A percentile compares a stretch with the other conserved stretches of the same genome.
Conservation (phyloP, 768 basidiomycete species). For the Kwoniella sp. region DNA sequence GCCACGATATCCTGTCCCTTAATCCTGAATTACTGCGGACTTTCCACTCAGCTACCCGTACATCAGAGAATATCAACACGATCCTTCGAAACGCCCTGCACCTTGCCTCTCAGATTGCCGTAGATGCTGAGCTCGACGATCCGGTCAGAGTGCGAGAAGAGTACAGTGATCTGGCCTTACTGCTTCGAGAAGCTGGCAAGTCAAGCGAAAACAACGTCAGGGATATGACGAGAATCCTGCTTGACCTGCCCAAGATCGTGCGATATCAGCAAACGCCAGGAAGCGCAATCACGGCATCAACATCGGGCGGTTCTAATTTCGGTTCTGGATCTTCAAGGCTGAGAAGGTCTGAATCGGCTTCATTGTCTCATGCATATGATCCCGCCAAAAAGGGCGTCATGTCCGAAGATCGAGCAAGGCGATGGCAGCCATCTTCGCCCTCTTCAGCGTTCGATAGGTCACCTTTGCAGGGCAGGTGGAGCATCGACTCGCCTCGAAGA, state of each 20-base stretch:
- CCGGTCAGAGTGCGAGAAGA: constrained; percentile 9
- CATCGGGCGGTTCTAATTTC: constrained; percentile 7
- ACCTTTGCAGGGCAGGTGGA: constrained; percentile 18
- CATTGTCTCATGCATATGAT: constrained; percentile 6
- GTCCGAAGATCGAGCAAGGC: constrained; percentile 21
- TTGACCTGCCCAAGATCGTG: constrained; percentile 40
- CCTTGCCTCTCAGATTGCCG: constrained; percentile 22
- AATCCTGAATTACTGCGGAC: constrained; percentile 32
- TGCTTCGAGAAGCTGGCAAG: constrained; percentile 33
- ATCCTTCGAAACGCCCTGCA: constrained; percentile 26
- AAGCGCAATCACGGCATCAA: constrained; percentile 15
- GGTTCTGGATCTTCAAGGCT: neutral
- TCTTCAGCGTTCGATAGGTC: constrained; percentile 9
- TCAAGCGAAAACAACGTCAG: constrained; percentile 43
- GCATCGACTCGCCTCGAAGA: constrained; percentile 16
- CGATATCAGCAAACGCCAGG: neutral
- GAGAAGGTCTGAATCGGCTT: constrained; percentile 17
- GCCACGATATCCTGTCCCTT: constrained; percentile 19
- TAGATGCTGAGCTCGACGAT: constrained; percentile 31
- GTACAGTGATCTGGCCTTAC: constrained; percentile 17
- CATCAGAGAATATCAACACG: constrained; percentile 34
- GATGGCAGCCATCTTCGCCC: constrained; percentile 23
- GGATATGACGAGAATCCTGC: constrained; percentile 42
- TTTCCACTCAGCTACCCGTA: constrained; percentile 30
- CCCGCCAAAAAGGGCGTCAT: constrained; percentile 16